These are phyloP conservation scores for Teunomyces cretensis DNA, from an alignment of 805 yeast genomes.

Conservation along the genomic window DNA sequence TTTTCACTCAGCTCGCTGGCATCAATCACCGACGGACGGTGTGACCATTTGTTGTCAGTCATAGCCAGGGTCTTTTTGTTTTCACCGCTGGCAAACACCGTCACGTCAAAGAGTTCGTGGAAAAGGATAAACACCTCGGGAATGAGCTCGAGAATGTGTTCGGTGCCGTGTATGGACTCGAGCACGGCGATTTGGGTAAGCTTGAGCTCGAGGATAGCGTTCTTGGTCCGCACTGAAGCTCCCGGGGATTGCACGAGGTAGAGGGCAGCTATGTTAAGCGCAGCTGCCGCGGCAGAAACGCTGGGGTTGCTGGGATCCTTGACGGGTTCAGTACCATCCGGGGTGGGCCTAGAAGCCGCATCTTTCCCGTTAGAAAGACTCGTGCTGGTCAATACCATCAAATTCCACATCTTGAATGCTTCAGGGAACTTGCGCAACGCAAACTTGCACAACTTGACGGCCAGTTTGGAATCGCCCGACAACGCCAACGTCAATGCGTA, in stretches of 20 bases:
- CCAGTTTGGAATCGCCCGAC: slow-evolving; percentile 39
- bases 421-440: slow-evolving; percentile 53
- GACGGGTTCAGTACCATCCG: neutral
- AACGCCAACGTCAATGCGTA: slow-evolving; percentile 52
- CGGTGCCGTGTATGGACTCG: slow-evolving; percentile 58
- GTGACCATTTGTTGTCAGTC: slow-evolving; percentile 29
- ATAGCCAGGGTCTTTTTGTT: slow-evolving; percentile 2
- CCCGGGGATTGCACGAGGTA: slow-evolving; percentile 15
- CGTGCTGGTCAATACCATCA: slow-evolving; percentile 62
- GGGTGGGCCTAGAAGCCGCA: too few species aligned
- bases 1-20: too few species aligned
- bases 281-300: neutral
- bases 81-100: too few species aligned
- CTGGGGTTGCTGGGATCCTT: neutral
- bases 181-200: slow-evolving; percentile 72
- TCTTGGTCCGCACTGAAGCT: slow-evolving; percentile 25
- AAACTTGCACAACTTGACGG: slow-evolving; percentile 48
- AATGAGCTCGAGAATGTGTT: slow-evolving; percentile 59
- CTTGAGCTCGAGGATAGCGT: slow-evolving; percentile 65
- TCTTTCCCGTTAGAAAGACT: slow-evolving; percentile 28
- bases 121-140: slow-evolving; percentile 64
- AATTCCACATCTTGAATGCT: slow-evolving; percentile 63
- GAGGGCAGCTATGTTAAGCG: slow-evolving; percentile 40
- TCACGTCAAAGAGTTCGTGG: slow-evolving; percentile 46
- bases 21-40: slow-evolving; percentile 42